A percentile compares a stretch with the other conserved stretches of the same genome.
phyloP scores from a whole-genome alignment of 352 stramenopile species.

The Pythium phragmitis region DNA sequence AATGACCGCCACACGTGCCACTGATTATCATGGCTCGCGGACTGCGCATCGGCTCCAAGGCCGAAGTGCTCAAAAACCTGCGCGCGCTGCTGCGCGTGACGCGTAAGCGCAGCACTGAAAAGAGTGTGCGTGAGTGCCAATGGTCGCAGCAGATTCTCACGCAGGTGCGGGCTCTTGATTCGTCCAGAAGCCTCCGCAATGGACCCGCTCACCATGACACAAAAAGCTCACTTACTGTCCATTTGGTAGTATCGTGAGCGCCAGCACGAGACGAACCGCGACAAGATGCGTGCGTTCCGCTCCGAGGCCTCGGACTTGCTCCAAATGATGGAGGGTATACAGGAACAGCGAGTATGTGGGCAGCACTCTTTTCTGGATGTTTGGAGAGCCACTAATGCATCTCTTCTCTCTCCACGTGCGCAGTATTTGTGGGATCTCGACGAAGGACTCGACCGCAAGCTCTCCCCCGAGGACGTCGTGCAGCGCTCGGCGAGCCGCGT shows the following conservation, averaged over 20 bases:
- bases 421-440: constrained; percentile 77
- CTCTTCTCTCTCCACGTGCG: neutral
- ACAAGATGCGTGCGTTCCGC: constrained; percentile 71
- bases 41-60: constrained; percentile 79
- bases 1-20: neutral
- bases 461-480: constrained; percentile 71
- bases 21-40: constrained; percentile 52
- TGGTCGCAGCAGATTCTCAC: constrained; percentile 75
- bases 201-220: too few relatives aligned
- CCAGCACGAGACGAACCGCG: constrained; percentile 73
- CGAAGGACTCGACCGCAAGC: constrained; percentile 62
- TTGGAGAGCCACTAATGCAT: neutral
- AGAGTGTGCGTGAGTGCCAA: constrained; percentile 49
- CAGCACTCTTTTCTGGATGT: neutral
- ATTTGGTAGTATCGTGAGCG: constrained; percentile 54
- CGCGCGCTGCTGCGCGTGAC: constrained; percentile 68
- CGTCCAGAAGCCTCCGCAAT: neutral
- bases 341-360: constrained; percentile 67
- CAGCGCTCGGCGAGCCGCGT: constrained; percentile 74
- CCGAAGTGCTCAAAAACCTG: constrained; percentile 76
- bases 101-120: constrained; percentile 52
- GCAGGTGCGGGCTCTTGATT: constrained; percentile 39
- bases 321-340: constrained; percentile 62
- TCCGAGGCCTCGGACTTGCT: constrained; percentile 69
- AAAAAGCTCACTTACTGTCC: neutral